These are phyloP conservation scores for Neodidymelliopsis sp. DNA, from an alignment of 2,329 filamentous ascomycete species.

Conservation along the genomic window DNA sequence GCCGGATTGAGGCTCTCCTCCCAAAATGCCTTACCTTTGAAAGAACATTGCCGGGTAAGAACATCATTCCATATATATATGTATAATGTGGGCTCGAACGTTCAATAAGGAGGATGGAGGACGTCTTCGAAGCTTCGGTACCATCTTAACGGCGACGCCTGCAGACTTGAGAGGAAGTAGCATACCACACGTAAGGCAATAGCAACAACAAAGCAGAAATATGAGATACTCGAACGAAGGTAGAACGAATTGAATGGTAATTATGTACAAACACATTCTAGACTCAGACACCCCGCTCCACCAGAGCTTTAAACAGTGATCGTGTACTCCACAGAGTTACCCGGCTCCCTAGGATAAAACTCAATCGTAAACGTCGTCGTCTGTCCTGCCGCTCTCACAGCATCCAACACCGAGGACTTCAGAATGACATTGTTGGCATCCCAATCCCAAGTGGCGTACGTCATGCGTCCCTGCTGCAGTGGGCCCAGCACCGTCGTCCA, in stretches of 20 bases:
- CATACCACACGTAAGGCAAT: too few relatives aligned
- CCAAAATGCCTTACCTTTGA: not conserved
- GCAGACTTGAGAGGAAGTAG: too few relatives aligned
- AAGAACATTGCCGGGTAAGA: not conserved
- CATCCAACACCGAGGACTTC: conserved; percentile 54
- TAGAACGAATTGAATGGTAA: too few relatives aligned
- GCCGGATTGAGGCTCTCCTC: conserved; percentile 3
- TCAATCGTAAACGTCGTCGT: conserved; percentile 61
- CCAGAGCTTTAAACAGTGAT: conserved; percentile 51
- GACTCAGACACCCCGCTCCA: too few relatives aligned
- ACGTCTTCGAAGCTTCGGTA: too few relatives aligned
- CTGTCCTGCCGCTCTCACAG: conserved; percentile 56
- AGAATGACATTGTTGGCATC: conserved; percentile 57
- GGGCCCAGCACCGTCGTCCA: conserved; percentile 64
- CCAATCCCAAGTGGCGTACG: conserved; percentile 61
- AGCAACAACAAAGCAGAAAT: too few relatives aligned
- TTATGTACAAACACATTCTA: too few relatives aligned
- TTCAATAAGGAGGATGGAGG: not conserved
- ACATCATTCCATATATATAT: not conserved
- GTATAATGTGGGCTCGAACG: not conserved
- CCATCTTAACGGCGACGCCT: too few relatives aligned
- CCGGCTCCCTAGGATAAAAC: conserved; percentile 61
- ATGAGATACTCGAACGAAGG: too few relatives aligned
- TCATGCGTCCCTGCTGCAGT: conserved; percentile 58
- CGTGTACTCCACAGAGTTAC: conserved; percentile 60